A percentile compares a stretch with the other conserved stretches of the same genome.
These are phyloP conservation scores for Nothophoma quercina DNA, from an alignment of 2,329 filamentous ascomycete species.

Conservation along the genomic window DNA sequence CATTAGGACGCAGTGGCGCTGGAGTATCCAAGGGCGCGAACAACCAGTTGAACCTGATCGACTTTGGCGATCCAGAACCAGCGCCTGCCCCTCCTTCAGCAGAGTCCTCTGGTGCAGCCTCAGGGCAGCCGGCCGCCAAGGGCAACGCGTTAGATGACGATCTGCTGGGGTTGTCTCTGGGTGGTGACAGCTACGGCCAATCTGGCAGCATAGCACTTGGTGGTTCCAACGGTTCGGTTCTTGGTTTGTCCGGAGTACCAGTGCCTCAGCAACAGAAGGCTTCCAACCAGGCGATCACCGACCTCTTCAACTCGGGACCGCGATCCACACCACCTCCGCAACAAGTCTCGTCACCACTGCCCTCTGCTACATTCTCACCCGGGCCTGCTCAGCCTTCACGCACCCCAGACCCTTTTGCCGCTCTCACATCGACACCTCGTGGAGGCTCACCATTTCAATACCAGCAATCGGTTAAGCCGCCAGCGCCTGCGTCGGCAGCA, in stretches of 20 bases:
- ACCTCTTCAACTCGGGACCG: constrained; percentile 63
- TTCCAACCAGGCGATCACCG: constrained; percentile 61
- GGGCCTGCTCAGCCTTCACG: constrained; percentile 44
- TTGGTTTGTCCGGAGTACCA: constrained; percentile 44
- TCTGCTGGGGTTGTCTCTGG: constrained; percentile 83
- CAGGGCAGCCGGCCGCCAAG: constrained; percentile 57
- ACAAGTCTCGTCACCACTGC: constrained; percentile 57
- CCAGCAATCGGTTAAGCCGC: constrained; percentile 52
- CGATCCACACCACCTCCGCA: constrained; percentile 45
- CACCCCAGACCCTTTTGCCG: constrained; percentile 66
- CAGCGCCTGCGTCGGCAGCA: constrained; percentile 39
- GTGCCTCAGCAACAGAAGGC: constrained; percentile 46
- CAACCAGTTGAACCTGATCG: constrained; percentile 90
- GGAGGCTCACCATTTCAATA: constrained; percentile 59
- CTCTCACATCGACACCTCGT: constrained; percentile 62
- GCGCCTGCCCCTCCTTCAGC: constrained; percentile 56
- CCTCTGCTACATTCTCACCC: constrained; percentile 48
- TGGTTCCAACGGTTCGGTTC: constrained; percentile 54
- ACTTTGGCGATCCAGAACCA: constrained; percentile 77
- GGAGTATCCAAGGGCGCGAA: constrained; percentile 70
- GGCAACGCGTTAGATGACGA: constrained; percentile 84
- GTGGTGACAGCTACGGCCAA: constrained; percentile 71
- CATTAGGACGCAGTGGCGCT: constrained; percentile 70
- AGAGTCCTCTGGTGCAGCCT: constrained; percentile 44
- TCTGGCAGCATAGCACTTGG: constrained; percentile 86